These are phyloP conservation scores for Juglanconis oblonga DNA, from an alignment of 2,329 filamentous ascomycete species.

Conservation along the genomic window DNA sequence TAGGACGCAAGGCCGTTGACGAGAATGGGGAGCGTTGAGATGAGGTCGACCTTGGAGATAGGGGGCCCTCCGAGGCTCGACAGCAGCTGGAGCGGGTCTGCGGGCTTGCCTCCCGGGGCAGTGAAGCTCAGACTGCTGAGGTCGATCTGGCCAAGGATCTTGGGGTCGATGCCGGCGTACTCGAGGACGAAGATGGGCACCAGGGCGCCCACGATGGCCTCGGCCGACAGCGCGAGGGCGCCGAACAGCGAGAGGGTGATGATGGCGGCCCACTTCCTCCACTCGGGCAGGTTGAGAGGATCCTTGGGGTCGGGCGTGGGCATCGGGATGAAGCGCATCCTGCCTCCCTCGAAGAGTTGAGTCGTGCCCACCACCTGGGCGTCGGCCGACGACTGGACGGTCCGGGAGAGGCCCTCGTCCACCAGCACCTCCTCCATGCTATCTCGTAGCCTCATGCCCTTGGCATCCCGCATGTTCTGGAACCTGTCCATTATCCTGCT, in stretches of 20 bases:
- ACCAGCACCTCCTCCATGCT: slow-evolving; percentile 15
- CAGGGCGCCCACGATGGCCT: slow-evolving; percentile 21
- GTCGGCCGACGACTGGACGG: not conserved
- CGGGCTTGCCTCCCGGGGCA: slow-evolving; percentile 8
- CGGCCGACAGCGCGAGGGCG: slow-evolving; percentile 22
- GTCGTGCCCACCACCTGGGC: slow-evolving; percentile 19
- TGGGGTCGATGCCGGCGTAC: slow-evolving; percentile 23
- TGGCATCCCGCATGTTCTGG: not conserved
- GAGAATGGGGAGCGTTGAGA: slow-evolving; percentile 22
- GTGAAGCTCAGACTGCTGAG: slow-evolving; percentile 22
- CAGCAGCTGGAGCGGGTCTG: slow-evolving; percentile 20
- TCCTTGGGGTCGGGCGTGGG: slow-evolving; percentile 17
- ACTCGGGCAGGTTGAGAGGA: slow-evolving; percentile 23
- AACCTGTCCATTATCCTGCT: not conserved
- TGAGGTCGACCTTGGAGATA: slow-evolving; percentile 22
- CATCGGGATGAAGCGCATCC: slow-evolving; percentile 21
- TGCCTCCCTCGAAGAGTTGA: slow-evolving; percentile 17
- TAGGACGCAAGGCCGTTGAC: slow-evolving; percentile 24
- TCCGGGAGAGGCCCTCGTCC: not conserved
- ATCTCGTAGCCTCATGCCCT: slow-evolving; percentile 5
- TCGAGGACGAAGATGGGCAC: slow-evolving; percentile 25
- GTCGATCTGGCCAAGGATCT: slow-evolving; percentile 19
- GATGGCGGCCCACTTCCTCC: slow-evolving; percentile 25
- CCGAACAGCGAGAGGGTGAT: slow-evolving; percentile 23
- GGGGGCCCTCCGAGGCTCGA: slow-evolving; percentile 17